These are phyloP conservation scores for Epichloe festucae DNA, from an alignment of 2,329 filamentous ascomycete species.

Conservation along the genomic window DNA sequence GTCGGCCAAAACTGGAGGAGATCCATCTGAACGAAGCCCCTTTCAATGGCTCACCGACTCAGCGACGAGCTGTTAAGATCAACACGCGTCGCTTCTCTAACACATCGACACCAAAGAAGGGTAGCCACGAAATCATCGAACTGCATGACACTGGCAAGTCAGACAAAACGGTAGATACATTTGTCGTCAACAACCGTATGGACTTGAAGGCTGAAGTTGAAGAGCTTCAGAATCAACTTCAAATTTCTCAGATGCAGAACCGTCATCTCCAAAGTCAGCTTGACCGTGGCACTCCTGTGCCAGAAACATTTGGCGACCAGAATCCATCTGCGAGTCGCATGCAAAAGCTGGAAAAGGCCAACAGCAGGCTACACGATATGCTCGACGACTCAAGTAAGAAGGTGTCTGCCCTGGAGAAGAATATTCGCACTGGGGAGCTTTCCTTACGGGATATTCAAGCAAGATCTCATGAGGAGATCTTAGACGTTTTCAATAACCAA, in stretches of 20 bases:
- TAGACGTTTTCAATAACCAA: slow-evolving; percentile 84
- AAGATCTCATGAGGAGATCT: slow-evolving; percentile 85
- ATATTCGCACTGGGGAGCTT: slow-evolving; percentile 73
- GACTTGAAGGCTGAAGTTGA: slow-evolving; percentile 85
- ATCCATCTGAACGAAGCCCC: slow-evolving; percentile 74
- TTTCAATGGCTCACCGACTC: slow-evolving; percentile 61
- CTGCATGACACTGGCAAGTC: slow-evolving; percentile 66
- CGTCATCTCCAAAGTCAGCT: slow-evolving; percentile 82
- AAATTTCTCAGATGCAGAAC: slow-evolving; percentile 91
- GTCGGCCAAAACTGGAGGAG: slow-evolving; percentile 68
- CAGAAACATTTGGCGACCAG: slow-evolving; percentile 60
- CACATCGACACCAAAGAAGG: slow-evolving; percentile 64
- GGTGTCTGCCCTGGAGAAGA: slow-evolving; percentile 77
- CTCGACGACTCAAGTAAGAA: slow-evolving; percentile 90
- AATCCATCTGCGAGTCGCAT: slow-evolving; percentile 70
- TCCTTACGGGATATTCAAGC: slow-evolving; percentile 85
- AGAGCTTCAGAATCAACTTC: slow-evolving; percentile 84
- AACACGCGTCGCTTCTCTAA: slow-evolving; percentile 53
- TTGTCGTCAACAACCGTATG: slow-evolving; percentile 77
- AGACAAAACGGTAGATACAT: slow-evolving; percentile 68
- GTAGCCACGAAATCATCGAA: slow-evolving; percentile 46
- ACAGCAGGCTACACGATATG: slow-evolving; percentile 83
- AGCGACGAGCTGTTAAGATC: slow-evolving; percentile 44
- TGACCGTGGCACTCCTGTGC: slow-evolving; percentile 50
- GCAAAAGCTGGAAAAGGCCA: slow-evolving; percentile 84